These are phyloP conservation scores for Penicillium sclerotigenum DNA, from an alignment of 2,329 filamentous ascomycete genomes.

Conservation along the genomic window DNA sequence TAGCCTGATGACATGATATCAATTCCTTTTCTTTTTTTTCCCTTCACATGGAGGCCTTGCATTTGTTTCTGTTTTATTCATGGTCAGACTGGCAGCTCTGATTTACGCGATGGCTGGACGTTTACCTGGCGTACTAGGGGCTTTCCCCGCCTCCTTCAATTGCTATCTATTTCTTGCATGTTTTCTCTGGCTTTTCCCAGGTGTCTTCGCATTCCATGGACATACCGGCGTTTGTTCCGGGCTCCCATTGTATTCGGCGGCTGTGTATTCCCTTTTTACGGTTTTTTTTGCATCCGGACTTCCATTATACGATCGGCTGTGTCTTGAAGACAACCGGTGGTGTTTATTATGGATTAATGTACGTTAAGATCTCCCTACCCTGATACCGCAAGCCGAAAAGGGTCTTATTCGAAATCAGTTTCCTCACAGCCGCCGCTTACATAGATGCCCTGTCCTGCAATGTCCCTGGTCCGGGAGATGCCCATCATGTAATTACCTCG, in stretches of 20 bases:
- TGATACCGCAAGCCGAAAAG: slow-evolving; percentile 40
- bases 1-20: slow-evolving; percentile 35
- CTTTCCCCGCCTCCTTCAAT: slow-evolving; percentile 21
- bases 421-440: slow-evolving; percentile 45
- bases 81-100: slow-evolving; percentile 33
- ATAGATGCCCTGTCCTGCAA: slow-evolving; percentile 37
- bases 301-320: slow-evolving; percentile 34
- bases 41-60: slow-evolving; percentile 26
- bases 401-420: slow-evolving; percentile 46
- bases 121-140: slow-evolving; percentile 38
- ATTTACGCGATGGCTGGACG: slow-evolving; percentile 30
- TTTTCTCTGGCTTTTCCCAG: slow-evolving; percentile 25
- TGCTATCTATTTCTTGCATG: slow-evolving; percentile 19
- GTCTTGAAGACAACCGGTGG: slow-evolving; percentile 34
- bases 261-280: slow-evolving; percentile 25
- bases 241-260: slow-evolving; percentile 30
- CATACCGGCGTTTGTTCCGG: slow-evolving; percentile 33
- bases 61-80: slow-evolving; percentile 1
- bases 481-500: slow-evolving; percentile 37
- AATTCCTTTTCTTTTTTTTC: slow-evolving; percentile 22
- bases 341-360: slow-evolving; percentile 45
- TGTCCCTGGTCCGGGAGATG: slow-evolving; percentile 28
- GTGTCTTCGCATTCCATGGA: slow-evolving; percentile 37
- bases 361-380: slow-evolving; percentile 51
- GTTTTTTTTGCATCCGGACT: slow-evolving; percentile 38